Base-by-base conservation (phyloP, 2,329 filamentous ascomycete species). In the Cadophora sp. region DNA sequence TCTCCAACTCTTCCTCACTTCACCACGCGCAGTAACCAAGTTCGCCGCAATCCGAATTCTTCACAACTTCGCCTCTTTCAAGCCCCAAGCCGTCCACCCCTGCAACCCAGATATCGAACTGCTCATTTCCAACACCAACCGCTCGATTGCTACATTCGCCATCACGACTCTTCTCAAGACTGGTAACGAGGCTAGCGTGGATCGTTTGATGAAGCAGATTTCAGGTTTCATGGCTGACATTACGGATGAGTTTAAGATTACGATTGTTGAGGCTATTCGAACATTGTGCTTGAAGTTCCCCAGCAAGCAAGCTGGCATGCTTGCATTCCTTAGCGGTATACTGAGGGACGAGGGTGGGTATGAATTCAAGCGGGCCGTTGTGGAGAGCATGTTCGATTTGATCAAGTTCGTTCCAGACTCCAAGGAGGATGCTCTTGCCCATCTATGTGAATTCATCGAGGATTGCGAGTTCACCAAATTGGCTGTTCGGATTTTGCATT, bases 401-500 rank as follows among this genome's bases (percentile, higher is more conserved):
- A 98, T 99, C 84, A 97, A 98, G 80, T 99, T 99, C 76, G 95
- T 99, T 3, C 96, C 96, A 0, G 96, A 97, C 68, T 89, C 88
- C 39, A 90, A 90, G 80, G 88, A 90, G 76, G 88, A 90, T 72
- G 95, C 96, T 20, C 88, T 99, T 59, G 93, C 95, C 16, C 96
- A 98, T 77, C 88, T 99, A 24, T 98, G 96, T 82, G 96, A 99
- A 79, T 99, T 99, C 78, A 99, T 99, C 72, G 96, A 99, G 81
- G 96, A 99, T 79, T 99, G 96, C 82, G 96, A 99, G 79, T 99
- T 98, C 80, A 97, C 96, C 33, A 99, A 99, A 82, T 85, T 99
- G 70, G 95, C 96, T 36, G 95, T 99, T 58, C 91, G 96, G 68
- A 96, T 99, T 74, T 83, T 99, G 64, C 95, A 99, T 80, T 87